These are phyloP conservation scores for Eruca vesicaria DNA, from an alignment of 441 rosid genomes.

Conservation along the genomic window DNA sequence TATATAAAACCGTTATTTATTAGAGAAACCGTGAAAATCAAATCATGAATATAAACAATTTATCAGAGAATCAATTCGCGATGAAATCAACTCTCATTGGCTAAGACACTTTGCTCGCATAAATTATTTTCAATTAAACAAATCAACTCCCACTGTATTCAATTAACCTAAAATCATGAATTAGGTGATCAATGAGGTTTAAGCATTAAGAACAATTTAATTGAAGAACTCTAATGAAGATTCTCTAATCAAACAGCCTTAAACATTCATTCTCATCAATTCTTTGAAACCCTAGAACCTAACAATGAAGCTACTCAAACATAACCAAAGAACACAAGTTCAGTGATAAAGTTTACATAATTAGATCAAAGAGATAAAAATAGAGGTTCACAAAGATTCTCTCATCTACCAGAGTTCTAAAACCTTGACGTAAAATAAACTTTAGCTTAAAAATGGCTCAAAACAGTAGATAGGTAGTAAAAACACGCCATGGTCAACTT, in stretches of 20 bases:
- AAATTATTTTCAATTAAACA: background rate
- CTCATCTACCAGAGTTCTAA: background rate
- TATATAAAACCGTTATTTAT: background rate
- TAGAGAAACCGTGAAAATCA: background rate
- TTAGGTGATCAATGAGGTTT: background rate
- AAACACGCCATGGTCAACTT: background rate
- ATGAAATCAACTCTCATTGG: background rate
- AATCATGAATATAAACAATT: background rate
- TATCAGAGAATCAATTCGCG: background rate
- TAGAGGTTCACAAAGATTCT: background rate
- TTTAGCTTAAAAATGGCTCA: background rate
- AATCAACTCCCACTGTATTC: background rate
- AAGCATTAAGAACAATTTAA: background rate
- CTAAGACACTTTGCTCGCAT: background rate
- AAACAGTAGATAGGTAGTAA: background rate
- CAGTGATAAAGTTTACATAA: too few relatives aligned
- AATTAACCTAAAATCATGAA: background rate
- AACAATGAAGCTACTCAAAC: background rate
- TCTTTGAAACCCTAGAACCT: too few relatives aligned
- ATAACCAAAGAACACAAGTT: background rate
- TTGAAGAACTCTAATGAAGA: background rate
- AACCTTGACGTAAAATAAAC: background rate
- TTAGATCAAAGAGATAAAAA: too few relatives aligned
- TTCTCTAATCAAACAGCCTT: background rate
- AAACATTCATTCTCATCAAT: background rate